Base-by-base conservation (phyloP, 805 yeast genomes). In the Starmerella bombicola region DNA sequence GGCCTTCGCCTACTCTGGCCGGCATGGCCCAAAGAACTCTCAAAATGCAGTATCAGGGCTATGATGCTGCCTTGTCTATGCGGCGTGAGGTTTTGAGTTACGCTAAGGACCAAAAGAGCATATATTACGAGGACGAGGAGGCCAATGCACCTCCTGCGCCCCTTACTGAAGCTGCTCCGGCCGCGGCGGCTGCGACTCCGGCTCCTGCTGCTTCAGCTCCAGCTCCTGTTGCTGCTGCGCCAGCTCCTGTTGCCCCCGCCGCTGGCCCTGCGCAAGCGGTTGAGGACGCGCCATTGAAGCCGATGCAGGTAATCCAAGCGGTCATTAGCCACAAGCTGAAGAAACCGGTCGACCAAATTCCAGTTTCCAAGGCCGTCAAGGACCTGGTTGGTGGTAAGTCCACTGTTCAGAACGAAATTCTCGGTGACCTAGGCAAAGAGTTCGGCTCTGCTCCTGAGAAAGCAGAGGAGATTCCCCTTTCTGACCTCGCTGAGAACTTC, bases 11-110 rank as follows among this genome's bases (percentile, higher is more conserved):
- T 46, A 91, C 98, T 33, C 72, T 91, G 61, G 91, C 96, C 30
- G 97, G 97, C 52, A 91, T 91, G 99, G 97, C 98, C 50, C 76
- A 82, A 54, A 79, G 97, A 69, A 91, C 99, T 48, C 76, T 91
- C 57, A 78, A 77, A 69, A 82, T 93, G 61, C 91, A 85, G 65
- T 93, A 86, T 65, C 97, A 91, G 66, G 80, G 95, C 31, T 91
- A 85, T 61, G 99, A 91, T 62, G 97, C 97, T 43, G 98, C 99
- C 31, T 69, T 88, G 56, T 73, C 93, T 45, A 75, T 80, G 55
- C 83, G 80, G 55, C 80, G 99, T 72, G 93, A 91, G 66, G 93
- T 91, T 30, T 71, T 91, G 57, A 83, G 95, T 61, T 91, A 88
- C 70, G 74, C 96, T 41, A 86, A 86, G 68, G 98, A 91, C 60